Conservation (phyloP, 1,284 basidiomycete species). For the Trichosporon sp. region DNA sequence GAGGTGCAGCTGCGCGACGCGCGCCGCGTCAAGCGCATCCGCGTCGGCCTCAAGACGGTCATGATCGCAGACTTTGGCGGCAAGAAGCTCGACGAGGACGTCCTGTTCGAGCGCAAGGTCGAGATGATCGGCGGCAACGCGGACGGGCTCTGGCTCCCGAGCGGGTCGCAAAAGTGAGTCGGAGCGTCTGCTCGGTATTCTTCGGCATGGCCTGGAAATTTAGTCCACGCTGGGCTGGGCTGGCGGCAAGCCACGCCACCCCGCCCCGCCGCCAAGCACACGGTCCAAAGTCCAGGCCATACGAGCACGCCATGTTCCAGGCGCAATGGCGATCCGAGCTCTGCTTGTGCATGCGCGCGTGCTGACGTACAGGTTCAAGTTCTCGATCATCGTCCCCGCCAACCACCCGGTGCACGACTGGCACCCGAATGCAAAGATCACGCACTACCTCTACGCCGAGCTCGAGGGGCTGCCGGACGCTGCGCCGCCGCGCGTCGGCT, state of each 20-base stretch:
- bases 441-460: constrained; percentile 28
- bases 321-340: background rate
- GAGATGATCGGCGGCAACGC: constrained; percentile 20
- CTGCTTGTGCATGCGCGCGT: background rate
- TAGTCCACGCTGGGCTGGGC: background rate
- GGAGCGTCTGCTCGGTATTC: background rate
- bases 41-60: constrained; percentile 16
- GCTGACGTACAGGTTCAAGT: constrained; percentile 11
- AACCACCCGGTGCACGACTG: constrained; percentile 32
- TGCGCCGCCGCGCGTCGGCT: background rate
- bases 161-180: constrained; percentile 26
- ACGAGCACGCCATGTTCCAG: no score
- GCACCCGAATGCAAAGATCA: constrained; percentile 27
- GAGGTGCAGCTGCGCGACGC: constrained; percentile 11
- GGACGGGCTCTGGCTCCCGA: constrained; percentile 25
- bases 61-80: constrained; percentile 20
- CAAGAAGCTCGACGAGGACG: constrained; percentile 16
- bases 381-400: constrained; percentile 27
- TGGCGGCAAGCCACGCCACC: background rate
- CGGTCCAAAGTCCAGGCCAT: no score
- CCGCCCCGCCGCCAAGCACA: no score
- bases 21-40: constrained; percentile 9
- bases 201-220: background rate
- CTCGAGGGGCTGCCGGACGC: constrained; percentile 25
- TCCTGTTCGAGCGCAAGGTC: constrained; percentile 22